Percentiles rank a stretch among this genome's conserved stretches.
Conservation (phyloP, 495 filamentous ascomycete species). For the Lasiosphaeris hirsuta region DNA sequence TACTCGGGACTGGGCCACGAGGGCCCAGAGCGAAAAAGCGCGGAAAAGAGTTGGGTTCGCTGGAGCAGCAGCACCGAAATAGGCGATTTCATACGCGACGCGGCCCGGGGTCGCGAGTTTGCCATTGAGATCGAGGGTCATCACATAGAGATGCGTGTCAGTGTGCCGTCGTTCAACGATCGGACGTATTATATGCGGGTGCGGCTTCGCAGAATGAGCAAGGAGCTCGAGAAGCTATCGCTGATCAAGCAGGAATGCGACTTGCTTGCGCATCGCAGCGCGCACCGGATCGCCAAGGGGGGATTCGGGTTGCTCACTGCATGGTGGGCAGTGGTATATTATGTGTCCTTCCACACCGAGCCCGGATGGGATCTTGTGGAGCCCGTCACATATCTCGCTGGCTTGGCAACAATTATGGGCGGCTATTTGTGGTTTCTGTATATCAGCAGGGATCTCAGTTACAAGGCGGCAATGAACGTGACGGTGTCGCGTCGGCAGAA, state of each 20-base stretch:
- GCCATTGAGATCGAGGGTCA: conserved; percentile 77
- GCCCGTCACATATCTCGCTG: conserved; percentile 84
- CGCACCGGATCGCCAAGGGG: conserved; percentile 73
- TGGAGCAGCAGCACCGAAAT: conserved; percentile 90
- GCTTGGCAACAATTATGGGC: conserved; percentile 76
- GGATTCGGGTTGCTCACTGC: conserved; percentile 67
- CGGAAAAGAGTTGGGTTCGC: conserved; percentile 65
- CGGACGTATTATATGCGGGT: conserved; percentile 81
- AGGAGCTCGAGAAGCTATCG: conserved; percentile 61
- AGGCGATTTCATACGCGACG: conserved; percentile 93
- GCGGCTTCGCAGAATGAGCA: conserved; percentile 66
- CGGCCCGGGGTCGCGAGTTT: conserved; percentile 78
- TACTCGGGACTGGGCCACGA: conserved; percentile 61
- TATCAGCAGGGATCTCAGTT: conserved; percentile 84
- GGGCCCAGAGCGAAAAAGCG: conserved; percentile 34
- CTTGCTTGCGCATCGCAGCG: conserved; percentile 65
- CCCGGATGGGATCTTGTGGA: conserved; percentile 90
- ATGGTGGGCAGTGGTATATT: conserved; percentile 82
- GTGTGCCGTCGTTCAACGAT: conserved; percentile 83
- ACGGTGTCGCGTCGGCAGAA: conserved; percentile 76
- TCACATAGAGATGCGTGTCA: conserved; percentile 65
- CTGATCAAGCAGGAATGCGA: conserved; percentile 83
- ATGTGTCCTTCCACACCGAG: conserved; percentile 72
- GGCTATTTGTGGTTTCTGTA: conserved; percentile 94
- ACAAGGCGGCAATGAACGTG: conserved; percentile 78